phyloP scores from a whole-genome alignment of 257 asterid species.

The Solanum arcanum region DNA sequence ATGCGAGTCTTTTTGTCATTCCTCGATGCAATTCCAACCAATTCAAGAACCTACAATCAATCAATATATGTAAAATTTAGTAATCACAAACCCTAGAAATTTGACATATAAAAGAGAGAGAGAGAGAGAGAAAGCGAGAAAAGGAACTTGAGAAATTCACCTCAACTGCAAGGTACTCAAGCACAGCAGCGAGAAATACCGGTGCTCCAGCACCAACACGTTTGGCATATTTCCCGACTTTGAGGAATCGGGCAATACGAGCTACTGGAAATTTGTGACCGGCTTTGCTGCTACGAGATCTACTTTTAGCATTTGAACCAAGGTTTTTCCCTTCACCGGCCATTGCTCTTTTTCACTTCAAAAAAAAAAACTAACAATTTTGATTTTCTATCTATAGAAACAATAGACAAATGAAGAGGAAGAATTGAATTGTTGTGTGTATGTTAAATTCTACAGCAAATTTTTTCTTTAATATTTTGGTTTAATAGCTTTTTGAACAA shows the following conservation, averaged over 20 bases:
- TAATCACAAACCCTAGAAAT: neutral
- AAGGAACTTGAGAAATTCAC: neutral
- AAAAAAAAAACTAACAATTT: neutral
- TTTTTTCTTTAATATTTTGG: too few relatives aligned
- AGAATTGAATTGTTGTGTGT: neutral
- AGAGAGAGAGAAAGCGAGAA: neutral
- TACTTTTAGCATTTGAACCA: slow-evolving; percentile 14
- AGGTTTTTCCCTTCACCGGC: neutral
- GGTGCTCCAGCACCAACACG: neutral
- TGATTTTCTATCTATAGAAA: too few relatives aligned
- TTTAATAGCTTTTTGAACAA: neutral
- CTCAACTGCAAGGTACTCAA: neutral
- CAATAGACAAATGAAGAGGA: neutral
- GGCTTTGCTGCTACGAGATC: slow-evolving; percentile 34
- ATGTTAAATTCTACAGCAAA: too few relatives aligned
- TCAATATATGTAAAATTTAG: neutral
- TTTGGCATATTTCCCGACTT: neutral
- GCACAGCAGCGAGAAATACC: neutral
- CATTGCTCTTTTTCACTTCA: neutral
- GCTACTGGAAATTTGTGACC: neutral
- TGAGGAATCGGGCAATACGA: neutral
- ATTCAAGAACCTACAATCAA: slow-evolving; percentile 36
- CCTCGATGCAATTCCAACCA: neutral
- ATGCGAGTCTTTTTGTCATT: neutral
- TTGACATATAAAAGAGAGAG: neutral